A percentile compares a stretch with the other conserved stretches of the same genome.
phyloP scores from a whole-genome alignment of 2,329 filamentous ascomycete species.

The Acarospora socialis region DNA sequence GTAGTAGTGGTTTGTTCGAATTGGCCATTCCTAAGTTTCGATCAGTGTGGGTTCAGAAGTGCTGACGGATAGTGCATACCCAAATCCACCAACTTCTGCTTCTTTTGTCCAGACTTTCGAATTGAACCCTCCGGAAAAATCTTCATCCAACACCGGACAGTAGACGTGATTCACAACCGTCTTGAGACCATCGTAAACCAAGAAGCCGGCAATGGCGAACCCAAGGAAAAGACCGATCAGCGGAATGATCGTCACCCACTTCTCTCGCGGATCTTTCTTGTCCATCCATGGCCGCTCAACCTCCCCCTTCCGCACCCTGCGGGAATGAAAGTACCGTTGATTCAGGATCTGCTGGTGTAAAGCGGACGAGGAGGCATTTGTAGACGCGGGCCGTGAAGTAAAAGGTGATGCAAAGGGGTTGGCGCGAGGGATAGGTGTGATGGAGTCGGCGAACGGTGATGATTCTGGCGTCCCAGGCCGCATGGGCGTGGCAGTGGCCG shows the following conservation, averaged over 20 bases:
- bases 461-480: background rate
- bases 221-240: constrained; percentile 57
- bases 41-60: background rate
- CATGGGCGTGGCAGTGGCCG: background rate
- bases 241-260: constrained; percentile 74
- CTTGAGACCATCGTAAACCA: constrained; percentile 60
- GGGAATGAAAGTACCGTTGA: constrained; percentile 52
- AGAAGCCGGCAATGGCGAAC: constrained; percentile 50
- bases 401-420: background rate
- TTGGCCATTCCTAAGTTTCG: constrained; percentile 49
- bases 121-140: constrained; percentile 47
- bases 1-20: constrained; percentile 62
- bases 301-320: constrained; percentile 56
- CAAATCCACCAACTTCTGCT: constrained; percentile 59
- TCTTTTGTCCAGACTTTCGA: constrained; percentile 57
- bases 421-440: constrained; percentile 1
- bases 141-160: constrained; percentile 52
- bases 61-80: constrained; percentile 34
- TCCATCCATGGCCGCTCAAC: constrained; percentile 63
- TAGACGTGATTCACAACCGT: constrained; percentile 63
- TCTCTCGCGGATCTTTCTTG: constrained; percentile 63
- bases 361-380: constrained; percentile 9
- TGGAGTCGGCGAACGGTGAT: background rate
- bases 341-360: constrained; percentile 6
- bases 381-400: constrained; percentile 15